These are phyloP conservation scores for Hypseocharis bilobata DNA, from an alignment of 441 rosid genomes.

Conservation along the genomic window DNA sequence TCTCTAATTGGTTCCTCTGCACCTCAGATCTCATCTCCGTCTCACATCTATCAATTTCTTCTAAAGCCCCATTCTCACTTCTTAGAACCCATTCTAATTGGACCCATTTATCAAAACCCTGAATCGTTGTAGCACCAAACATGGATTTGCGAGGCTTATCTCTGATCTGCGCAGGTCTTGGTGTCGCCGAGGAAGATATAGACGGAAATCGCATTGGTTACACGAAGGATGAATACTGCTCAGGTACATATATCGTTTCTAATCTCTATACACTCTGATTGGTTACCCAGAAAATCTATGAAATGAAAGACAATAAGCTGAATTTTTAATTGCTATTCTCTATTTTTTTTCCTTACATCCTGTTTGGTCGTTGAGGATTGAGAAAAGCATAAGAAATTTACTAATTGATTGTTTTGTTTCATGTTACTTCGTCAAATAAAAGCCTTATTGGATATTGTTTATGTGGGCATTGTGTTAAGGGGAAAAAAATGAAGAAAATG, in stretches of 20 bases:
- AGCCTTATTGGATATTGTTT: neutral
- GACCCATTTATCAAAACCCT: conserved; percentile 1
- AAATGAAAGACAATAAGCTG: neutral
- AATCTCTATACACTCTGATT: neutral
- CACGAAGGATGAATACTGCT: conserved; percentile 51
- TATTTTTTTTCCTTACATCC: neutral
- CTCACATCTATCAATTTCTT: conserved; percentile 2
- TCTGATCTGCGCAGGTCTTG: conserved; percentile 62
- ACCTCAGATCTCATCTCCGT: conserved; percentile 19
- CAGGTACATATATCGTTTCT: conserved; percentile 31
- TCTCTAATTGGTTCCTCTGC: no score
- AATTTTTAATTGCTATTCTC: neutral
- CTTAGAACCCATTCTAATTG: no score
- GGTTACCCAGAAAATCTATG: neutral
- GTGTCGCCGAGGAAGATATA: conserved; percentile 45
- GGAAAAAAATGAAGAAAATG: neutral
- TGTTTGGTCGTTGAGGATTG: no score
- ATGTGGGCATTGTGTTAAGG: neutral
- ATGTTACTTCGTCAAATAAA: neutral
- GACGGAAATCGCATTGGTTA: conserved; percentile 50
- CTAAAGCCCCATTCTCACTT: neutral
- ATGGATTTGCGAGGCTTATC: conserved; percentile 67
- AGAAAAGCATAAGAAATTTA: neutral
- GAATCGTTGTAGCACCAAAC: conserved; percentile 8
- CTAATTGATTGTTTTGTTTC: neutral